Evolutionary conservation across 1,284 basidiomycete species (phyloP).

Genomic region (Schizophyllum commune): DNA sequence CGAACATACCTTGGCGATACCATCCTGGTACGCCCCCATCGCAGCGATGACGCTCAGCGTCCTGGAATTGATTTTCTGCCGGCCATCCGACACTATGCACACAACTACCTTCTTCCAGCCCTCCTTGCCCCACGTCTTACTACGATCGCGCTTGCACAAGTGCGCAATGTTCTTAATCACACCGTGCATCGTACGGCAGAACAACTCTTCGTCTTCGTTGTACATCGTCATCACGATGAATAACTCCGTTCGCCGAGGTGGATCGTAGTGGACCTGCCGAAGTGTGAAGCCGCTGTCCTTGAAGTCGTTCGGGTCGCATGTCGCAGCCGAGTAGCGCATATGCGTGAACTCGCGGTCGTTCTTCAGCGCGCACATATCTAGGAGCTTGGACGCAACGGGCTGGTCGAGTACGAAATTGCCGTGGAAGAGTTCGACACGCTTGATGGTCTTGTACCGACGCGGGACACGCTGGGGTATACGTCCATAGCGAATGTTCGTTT

Average conservation of each 20-base stretch:
- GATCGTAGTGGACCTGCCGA: conserved; percentile 76
- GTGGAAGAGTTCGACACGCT: conserved; percentile 84
- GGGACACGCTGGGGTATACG: conserved; percentile 82
- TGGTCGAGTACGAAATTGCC: conserved; percentile 89
- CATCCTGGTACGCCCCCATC: conserved; percentile 82
- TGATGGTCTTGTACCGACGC: conserved; percentile 84
- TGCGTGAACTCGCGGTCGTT: conserved; percentile 89
- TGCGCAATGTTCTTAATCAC: conserved; percentile 86
- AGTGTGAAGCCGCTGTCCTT: conserved; percentile 74
- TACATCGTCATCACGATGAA: conserved; percentile 71
- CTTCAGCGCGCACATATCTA: conserved; percentile 69
- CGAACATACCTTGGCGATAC: conserved; percentile 89
- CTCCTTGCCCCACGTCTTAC: conserved; percentile 92
- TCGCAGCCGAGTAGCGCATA: conserved; percentile 92
- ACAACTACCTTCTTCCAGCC: conserved; percentile 90
- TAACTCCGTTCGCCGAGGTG: conserved; percentile 72
- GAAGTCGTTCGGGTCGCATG: conserved; percentile 90
- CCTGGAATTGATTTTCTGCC: conserved; percentile 79
- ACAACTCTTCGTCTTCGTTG: conserved; percentile 74
- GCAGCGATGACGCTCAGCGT: conserved; percentile 83
- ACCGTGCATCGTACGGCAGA: conserved; percentile 87
- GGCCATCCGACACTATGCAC: conserved; percentile 67
- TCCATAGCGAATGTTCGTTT: conserved; percentile 70
- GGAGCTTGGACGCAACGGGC: conserved; percentile 77
- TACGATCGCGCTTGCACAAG: conserved; percentile 73